Conservation (phyloP, 805 yeast genomes). For the Metschnikowia koreensis region DNA sequence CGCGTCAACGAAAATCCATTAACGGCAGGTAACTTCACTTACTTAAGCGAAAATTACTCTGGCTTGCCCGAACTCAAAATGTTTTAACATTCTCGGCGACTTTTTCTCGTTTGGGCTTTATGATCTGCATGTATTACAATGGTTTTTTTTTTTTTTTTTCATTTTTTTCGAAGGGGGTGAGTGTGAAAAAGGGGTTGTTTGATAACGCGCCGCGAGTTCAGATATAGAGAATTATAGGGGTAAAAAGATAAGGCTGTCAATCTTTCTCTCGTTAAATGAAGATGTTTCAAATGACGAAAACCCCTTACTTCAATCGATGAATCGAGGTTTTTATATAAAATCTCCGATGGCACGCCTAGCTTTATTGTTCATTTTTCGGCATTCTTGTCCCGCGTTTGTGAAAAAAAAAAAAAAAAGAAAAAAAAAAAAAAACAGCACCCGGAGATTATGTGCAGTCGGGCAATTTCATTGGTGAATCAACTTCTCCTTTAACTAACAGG, state of each 20-base stretch:
- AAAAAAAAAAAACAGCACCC: neutral
- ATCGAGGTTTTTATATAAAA: neutral
- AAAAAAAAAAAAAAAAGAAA: no score
- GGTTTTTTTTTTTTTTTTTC: no score
- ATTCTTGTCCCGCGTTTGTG: no score
- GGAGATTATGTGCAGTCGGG: neutral
- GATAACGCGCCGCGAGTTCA: neutral
- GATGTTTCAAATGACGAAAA: neutral
- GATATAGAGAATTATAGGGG: neutral
- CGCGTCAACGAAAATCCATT: no score
- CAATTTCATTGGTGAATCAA: neutral
- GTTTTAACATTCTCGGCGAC: no score
- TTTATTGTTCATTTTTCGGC: no score
- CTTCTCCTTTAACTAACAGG: neutral
- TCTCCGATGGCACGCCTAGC: neutral
- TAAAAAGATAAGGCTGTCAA: no score
- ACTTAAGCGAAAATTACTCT: neutral
- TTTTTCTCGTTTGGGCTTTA: no score
- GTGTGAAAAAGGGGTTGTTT: neutral
- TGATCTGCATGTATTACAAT: no score
- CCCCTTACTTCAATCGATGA: neutral
- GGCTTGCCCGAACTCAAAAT: neutral
- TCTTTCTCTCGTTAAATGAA: no score
- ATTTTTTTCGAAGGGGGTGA: no score
- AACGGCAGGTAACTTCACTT: neutral